Evolutionary conservation across 345 rosid species (phyloP).

Genomic region (Eucalyptus cloeziana): DNA sequence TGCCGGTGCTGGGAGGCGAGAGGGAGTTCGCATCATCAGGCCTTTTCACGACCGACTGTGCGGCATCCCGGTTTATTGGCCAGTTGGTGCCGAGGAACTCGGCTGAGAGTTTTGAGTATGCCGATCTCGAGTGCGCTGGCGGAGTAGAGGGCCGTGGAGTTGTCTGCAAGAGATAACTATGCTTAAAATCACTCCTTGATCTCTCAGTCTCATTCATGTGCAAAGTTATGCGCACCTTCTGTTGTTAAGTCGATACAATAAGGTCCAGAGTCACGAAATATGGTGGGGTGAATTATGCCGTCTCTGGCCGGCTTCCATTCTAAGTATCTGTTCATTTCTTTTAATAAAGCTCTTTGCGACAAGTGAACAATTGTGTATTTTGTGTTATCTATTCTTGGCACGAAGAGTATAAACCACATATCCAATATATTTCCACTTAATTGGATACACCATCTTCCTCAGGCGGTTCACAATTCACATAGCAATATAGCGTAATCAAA

Average conservation of each 20-base stretch:
- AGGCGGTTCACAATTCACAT: neutral
- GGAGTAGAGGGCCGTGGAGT: conserved; percentile 3
- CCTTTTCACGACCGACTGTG: conserved; percentile 38
- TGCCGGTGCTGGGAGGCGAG: conserved; percentile 64
- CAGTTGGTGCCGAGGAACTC: neutral
- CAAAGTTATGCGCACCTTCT: neutral
- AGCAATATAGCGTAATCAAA: neutral
- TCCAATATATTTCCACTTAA: neutral
- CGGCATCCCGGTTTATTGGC: conserved; percentile 2
- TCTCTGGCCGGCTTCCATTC: neutral
- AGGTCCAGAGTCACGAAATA: neutral
- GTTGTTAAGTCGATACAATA: neutral
- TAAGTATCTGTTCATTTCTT: neutral
- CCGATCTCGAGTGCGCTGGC: neutral
- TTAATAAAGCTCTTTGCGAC: neutral
- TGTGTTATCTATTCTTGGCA: neutral
- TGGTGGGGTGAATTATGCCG: neutral
- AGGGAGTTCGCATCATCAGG: conserved; percentile 33
- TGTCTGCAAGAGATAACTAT: conserved; percentile 9
- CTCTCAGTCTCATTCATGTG: neutral
- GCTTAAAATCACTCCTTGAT: neutral
- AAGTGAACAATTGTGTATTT: neutral
- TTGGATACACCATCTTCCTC: neutral
- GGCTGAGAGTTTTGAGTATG: neutral
- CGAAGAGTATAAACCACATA: neutral